Base-by-base conservation (phyloP, 164 flowering plant genomes). In the Kingdonia uniflora region DNA sequence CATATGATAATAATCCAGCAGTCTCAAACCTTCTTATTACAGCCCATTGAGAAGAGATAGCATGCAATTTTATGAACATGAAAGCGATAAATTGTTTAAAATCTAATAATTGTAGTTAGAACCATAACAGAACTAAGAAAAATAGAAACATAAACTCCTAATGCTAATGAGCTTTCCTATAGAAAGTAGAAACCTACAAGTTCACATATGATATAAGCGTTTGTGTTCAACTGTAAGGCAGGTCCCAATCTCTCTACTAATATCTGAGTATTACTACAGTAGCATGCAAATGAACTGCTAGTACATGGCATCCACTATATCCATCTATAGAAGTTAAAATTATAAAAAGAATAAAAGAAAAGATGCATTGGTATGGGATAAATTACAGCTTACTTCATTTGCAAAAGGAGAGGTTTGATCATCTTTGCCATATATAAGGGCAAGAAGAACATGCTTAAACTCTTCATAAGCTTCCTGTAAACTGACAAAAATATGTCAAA, bases 391-490 rank as follows among this genome's bases (percentile, higher is more conserved):
- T 59, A 89, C 99, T 90, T 94, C 97, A 65, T 68, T 65, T 59
- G 82, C 88, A 59, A 94, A 97, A 0, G 97, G 97, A 60, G 99
- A 94, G 21, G 65, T 76, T 51, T 62, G 67, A 67, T 94, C 96
- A 65, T 89, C 79, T 73, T 94, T 82, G 66, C 87, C 91, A 73
- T 80, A 94, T 62, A 94, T 79, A 20, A 94, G 72, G n/a, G 97
- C 96, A 56, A 94, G 87, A 62, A 94, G 84, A 41, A 85, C 79
- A 68, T 87, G 99, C 80, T 94, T 94, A 65, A 94, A 94, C 73
- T 94, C 99, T 81, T 85, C 99, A 54, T 94, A 94, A 54, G 97
- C 97, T 87, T 94, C 99, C 99, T 94, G 74, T 48, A 80, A 67
- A 65, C 19, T 64, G 21, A 70, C 8, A 37, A 55, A n/a, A 48